Evolutionary conservation across 352 stramenopile species (phyloP).

Genomic region (Sclerospora graminicola): DNA sequence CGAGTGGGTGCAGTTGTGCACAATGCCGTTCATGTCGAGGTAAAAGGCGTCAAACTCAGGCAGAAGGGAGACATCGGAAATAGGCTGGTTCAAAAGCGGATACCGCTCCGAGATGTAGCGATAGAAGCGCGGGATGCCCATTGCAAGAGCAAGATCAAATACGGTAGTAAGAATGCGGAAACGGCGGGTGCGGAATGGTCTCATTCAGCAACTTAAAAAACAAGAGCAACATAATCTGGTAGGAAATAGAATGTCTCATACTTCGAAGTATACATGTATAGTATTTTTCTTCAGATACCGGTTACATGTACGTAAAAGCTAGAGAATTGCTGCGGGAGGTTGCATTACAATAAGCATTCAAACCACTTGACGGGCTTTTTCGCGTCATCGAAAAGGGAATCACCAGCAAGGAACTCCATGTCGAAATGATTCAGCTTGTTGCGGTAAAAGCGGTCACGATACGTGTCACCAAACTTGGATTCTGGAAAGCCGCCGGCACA

Average conservation of each 20-base stretch:
- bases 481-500: conserved; percentile 21
- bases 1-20: conserved; percentile 98
- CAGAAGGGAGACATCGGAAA: conserved; percentile 93
- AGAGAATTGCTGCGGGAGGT: too few species aligned
- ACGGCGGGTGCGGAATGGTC: too few species aligned
- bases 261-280: too few species aligned
- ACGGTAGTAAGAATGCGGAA: too few species aligned
- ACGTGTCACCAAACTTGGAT: conserved; percentile 20
- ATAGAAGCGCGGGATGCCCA: conserved; percentile 92
- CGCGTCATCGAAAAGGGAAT: conserved; percentile 25
- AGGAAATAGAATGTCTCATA: too few species aligned
- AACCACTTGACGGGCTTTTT: conserved; percentile 62
- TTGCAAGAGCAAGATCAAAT: conserved; percentile 12
- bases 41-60: conserved; percentile 99
- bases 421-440: conserved; percentile 25
- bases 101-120: conserved; percentile 93
- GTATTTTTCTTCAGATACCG: too few species aligned
- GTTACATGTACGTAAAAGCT: too few species aligned
- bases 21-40: conserved; percentile 99
- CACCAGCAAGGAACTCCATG: conserved; percentile 34
- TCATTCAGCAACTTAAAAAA: too few species aligned
- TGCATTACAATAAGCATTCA: conserved; percentile 41
- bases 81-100: conserved; percentile 98
- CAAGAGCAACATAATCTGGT: too few species aligned
- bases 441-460: conserved; percentile 34